phyloP scores from a whole-genome alignment of 2,329 filamentous ascomycete genomes.

The Fusarium tricinctum region DNA sequence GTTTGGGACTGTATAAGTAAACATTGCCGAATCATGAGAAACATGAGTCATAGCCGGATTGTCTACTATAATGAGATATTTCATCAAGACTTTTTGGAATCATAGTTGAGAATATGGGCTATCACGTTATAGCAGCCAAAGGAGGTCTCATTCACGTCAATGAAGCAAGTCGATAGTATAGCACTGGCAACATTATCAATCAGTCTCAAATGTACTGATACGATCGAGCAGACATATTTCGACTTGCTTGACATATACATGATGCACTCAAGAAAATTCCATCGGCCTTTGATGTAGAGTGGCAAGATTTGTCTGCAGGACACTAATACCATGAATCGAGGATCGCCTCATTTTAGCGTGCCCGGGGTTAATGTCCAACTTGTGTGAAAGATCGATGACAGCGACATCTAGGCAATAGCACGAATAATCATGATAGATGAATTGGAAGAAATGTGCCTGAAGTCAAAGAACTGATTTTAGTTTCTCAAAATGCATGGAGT shows the following conservation, averaged over 20 bases:
- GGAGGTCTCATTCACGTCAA: neutral
- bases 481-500: too few species aligned
- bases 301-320: conserved; percentile 12
- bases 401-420: conserved; percentile 12
- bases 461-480: too few species aligned
- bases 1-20: neutral
- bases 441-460: neutral
- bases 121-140: neutral
- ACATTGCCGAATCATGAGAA: neutral
- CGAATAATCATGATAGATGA: neutral
- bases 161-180: neutral
- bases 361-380: conserved; percentile 18
- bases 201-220: neutral
- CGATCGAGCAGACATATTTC: neutral
- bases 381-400: conserved; percentile 33
- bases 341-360: conserved; percentile 16
- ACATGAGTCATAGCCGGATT: neutral
- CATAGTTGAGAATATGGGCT: neutral
- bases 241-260: neutral
- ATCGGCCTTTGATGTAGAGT: conserved; percentile 7
- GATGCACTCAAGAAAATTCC: neutral
- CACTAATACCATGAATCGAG: conserved; percentile 16
- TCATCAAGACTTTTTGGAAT: neutral
- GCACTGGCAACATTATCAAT: neutral
- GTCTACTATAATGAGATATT: neutral